These are phyloP conservation scores for Coniferiporia weirii DNA, from an alignment of 1,284 basidiomycete genomes.

Conservation along the genomic window DNA sequence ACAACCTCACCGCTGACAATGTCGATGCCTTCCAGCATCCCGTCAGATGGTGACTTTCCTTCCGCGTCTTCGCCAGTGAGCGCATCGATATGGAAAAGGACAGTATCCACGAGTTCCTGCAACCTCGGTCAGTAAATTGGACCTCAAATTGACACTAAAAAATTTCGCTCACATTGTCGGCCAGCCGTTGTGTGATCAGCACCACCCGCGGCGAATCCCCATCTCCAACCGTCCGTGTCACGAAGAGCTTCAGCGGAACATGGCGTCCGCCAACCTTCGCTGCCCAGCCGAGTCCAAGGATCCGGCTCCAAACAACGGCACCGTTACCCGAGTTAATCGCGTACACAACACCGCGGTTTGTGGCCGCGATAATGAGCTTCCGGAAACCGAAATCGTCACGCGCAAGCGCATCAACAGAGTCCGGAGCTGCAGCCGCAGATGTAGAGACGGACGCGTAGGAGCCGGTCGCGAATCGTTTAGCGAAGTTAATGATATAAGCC, in stretches of 20 bases:
- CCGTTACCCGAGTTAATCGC: slow-evolving; percentile 81
- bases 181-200: slow-evolving; percentile 54
- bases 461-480: slow-evolving; percentile 67
- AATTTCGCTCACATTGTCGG: slow-evolving; percentile 47
- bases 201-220: slow-evolving; percentile 50
- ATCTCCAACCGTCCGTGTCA: slow-evolving; percentile 45
- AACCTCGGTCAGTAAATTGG: slow-evolving; percentile 8
- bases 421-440: slow-evolving; percentile 31
- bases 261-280: slow-evolving; percentile 48
- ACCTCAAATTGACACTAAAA: slow-evolving; percentile 3
- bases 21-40: slow-evolving; percentile 51
- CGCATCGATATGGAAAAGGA: slow-evolving; percentile 76
- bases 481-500: slow-evolving; percentile 61
- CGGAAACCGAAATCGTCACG: slow-evolving; percentile 86
- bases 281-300: slow-evolving; percentile 64
- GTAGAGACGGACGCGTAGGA: slow-evolving; percentile 53
- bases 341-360: slow-evolving; percentile 71
- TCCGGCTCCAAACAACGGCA: slow-evolving; percentile 68
- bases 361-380: slow-evolving; percentile 76
- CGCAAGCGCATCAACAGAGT: slow-evolving; percentile 33
- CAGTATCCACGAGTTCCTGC: slow-evolving; percentile 58
- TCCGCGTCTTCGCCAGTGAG: slow-evolving; percentile 62
- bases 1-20: slow-evolving; percentile 52
- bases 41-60: slow-evolving; percentile 25
- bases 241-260: slow-evolving; percentile 54